Base-by-base conservation (phyloP, 768 basidiomycete genomes). In the Lanmaoa pseudosensibilis region DNA sequence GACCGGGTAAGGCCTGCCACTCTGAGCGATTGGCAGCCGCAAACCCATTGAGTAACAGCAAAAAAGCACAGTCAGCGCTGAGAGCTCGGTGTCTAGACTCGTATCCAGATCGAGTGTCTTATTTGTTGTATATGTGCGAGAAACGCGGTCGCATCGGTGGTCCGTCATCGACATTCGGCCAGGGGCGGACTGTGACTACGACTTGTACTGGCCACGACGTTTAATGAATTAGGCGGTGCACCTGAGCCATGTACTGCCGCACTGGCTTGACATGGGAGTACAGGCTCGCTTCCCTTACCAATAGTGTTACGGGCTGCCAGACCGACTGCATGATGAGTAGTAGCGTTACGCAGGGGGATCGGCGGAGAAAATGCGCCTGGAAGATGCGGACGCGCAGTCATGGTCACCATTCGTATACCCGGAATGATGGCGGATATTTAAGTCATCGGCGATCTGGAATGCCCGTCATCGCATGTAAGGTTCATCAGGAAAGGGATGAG, bases 41-140 rank as follows among this genome's bases (percentile, higher is more conserved):
- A 16, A 30, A n/a, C 7, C 27, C 4, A 32, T 27, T 45, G 5
- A 12, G 19, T 12, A 50, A 30, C 43, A 39, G 47, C 8, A 8
- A 15, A 27, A 27, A 27, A 38, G 11, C 16, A 30, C 33, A 12
- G 10, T 25, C 18, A 3, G 5, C 16, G n/a, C 18, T 53, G 27
- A 27, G 27, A 4, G 27, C 27, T 30, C 57, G 64, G 57, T 15
- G 16, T 65, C 43, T 39, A 46, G 30, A 58, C 40, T 49, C 41
- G 44, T 34, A n/a, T 6, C 39, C 27, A 51, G 11, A 34, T 32
- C 32, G 48, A 27, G 18, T 16, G 18, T 11, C 13, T n/a, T 15
- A n/a, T 32, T 27, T 37, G 7, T 10, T 5, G 33, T 13, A 30
- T 30, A 34, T 19, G 33, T 23, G 50, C 18, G 10, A 34, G 18